Base-by-base conservation (phyloP, 306 rosid genomes). In the Betula pendula region DNA sequence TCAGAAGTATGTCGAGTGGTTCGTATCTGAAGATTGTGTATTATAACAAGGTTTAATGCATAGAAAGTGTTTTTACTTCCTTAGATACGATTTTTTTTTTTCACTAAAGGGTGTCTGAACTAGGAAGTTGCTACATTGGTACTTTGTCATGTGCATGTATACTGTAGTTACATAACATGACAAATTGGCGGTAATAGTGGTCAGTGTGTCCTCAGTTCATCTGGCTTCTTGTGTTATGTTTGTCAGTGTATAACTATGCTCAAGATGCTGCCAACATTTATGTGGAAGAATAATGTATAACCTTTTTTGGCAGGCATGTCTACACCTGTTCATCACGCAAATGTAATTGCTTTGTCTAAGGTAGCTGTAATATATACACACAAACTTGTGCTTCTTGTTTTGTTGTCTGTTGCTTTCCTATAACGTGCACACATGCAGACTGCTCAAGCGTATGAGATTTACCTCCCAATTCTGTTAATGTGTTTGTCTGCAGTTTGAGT, bases 331-430 rank as follows among this genome's bases (percentile, higher is more conserved):
- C 92, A 95, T 67, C 92, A 83, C 9, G 89, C 91, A 50, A 88
- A 90, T 89, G 84, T 95, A 6, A 59, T 92, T 83, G 96, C 99
- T 81, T 83, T 83, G 81, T 81, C 94, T 43, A 89, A 90, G 97
- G 99, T 95, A 60, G 77, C 63, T 50, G 51, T 11, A 58, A 24
- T 1, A 20, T 25, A 31, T 8, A 14, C 19, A 29, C 6, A 2
- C 24, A 24, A 44, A 42, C 55, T 38, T 52, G 38, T 5, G 13
- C 42, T 8, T 75, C n/a, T 16, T 50, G 49, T 73, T 58, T 74
- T 70, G 52, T 52, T 66, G 19, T 27, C 22, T 44, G 27, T 72
- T 82, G 31, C n/a, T 58, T 82, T 68, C 51, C 29, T 40, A 53
- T 71, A 20, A 52, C 70, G 75, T 62, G 72, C 27, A 13, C 25